These are phyloP conservation scores for Ganoderma resinaceum DNA, from an alignment of 1,284 basidiomycete genomes.

Conservation along the genomic window DNA sequence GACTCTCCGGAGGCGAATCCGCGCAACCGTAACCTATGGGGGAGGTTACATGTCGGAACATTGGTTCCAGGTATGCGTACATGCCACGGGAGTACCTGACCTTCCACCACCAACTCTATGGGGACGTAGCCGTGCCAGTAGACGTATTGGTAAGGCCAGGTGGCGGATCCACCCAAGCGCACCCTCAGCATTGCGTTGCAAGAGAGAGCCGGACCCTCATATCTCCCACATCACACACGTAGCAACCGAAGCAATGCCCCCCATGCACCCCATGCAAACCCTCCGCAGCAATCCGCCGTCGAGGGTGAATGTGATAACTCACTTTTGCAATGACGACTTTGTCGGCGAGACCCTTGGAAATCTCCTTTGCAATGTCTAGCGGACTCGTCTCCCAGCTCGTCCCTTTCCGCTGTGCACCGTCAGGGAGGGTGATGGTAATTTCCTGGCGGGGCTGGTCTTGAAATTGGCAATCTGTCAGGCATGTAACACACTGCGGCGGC, in stretches of 20 bases:
- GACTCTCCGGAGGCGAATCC: neutral
- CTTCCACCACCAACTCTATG: neutral
- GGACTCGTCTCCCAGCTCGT: conserved; percentile 98
- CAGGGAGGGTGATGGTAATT: conserved; percentile 87
- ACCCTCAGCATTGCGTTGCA: neutral
- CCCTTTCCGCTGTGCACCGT: conserved; percentile 86
- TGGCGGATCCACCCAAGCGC: neutral
- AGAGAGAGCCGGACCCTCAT: neutral
- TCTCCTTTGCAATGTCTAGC: conserved; percentile 87
- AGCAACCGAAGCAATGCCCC: neutral
- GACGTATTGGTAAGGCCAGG: neutral
- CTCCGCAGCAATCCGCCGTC: neutral
- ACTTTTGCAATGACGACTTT: conserved; percentile 94
- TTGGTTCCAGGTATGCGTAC: neutral
- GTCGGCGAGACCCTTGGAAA: conserved; percentile 91
- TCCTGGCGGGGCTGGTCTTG: conserved; percentile 86
- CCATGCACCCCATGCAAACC: no score
- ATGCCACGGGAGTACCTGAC: neutral
- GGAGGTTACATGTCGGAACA: neutral
- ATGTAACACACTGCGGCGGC: neutral
- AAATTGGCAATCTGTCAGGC: conserved; percentile 1
- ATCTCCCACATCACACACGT: neutral
- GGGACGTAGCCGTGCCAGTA: neutral
- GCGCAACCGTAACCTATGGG: neutral
- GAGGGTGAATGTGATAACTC: conserved; percentile 21